phyloP scores from a whole-genome alignment of 306 rosid genomes.

The Cucurbita ficifolia region DNA sequence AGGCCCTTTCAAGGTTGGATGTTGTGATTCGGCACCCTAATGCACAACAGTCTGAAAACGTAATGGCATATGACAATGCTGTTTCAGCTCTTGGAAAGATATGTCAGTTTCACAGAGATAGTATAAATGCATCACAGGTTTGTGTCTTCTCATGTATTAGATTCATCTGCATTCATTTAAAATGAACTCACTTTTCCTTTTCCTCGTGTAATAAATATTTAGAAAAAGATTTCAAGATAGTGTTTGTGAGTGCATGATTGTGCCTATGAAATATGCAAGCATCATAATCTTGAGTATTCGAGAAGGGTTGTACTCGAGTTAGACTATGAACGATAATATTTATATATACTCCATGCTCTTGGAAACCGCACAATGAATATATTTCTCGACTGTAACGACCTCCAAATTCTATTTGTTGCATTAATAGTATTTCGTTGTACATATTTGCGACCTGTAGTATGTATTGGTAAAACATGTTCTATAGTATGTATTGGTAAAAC shows the following conservation, averaged over 20 bases:
- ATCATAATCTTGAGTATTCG: not conserved
- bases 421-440: too few species aligned
- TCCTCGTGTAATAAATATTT: not conserved
- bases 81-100: slow-evolving; percentile 93
- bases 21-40: slow-evolving; percentile 81
- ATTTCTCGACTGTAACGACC: not conserved
- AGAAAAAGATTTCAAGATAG: not conserved
- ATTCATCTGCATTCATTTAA: not conserved
- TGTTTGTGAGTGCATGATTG: not conserved
- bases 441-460: not conserved
- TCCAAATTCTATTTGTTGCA: not conserved
- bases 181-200: not conserved
- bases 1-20: slow-evolving; percentile 87
- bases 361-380: not conserved
- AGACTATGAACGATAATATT: not conserved
- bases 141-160: not conserved
- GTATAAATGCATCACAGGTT: slow-evolving; percentile 88
- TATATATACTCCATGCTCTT: not conserved
- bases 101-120: slow-evolving; percentile 73
- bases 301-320: not conserved
- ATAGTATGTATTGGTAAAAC: not conserved
- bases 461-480: not conserved
- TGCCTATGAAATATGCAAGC: not conserved
- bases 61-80: slow-evolving; percentile 98
- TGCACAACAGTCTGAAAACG: slow-evolving; percentile 59